Evolutionary conservation across 192 early-diverging fungal species (phyloP).

Genomic region (Funneliformis mosseae): DNA sequence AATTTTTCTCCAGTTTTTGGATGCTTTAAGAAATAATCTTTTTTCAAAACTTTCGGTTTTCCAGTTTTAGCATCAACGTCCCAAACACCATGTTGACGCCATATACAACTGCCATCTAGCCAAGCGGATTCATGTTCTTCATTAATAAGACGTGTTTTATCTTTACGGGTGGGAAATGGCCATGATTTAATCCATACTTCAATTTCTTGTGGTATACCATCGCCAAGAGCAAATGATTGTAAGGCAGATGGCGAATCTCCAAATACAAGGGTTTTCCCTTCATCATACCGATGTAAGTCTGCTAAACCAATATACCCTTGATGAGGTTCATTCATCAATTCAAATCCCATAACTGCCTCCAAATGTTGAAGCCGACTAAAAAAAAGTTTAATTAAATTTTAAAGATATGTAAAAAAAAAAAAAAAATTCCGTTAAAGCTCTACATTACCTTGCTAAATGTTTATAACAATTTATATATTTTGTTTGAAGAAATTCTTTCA

Average conservation of each 20-base stretch:
- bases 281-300: constrained; percentile 62
- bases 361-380: constrained; percentile 65
- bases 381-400: neutral
- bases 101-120: constrained; percentile 69
- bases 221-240: constrained; percentile 75
- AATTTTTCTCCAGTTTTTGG: constrained; percentile 57
- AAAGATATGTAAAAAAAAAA: constrained; percentile 22
- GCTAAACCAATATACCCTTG: constrained; percentile 77
- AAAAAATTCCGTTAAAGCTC: neutral
- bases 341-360: constrained; percentile 73
- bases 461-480: constrained; percentile 68
- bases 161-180: constrained; percentile 70
- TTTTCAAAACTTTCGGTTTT: constrained; percentile 51
- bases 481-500: constrained; percentile 70
- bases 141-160: constrained; percentile 60
- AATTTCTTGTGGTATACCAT: constrained; percentile 69
- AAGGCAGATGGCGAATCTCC: constrained; percentile 71
- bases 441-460: constrained; percentile 63
- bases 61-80: constrained; percentile 51
- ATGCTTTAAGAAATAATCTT: constrained; percentile 70
- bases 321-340: constrained; percentile 79
- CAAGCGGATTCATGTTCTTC: constrained; percentile 58
- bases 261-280: constrained; percentile 65
- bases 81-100: constrained; percentile 82
- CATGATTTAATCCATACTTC: constrained; percentile 78